Conservation (phyloP, 2,329 filamentous ascomycete species). For the Epicoccum nigrum region DNA sequence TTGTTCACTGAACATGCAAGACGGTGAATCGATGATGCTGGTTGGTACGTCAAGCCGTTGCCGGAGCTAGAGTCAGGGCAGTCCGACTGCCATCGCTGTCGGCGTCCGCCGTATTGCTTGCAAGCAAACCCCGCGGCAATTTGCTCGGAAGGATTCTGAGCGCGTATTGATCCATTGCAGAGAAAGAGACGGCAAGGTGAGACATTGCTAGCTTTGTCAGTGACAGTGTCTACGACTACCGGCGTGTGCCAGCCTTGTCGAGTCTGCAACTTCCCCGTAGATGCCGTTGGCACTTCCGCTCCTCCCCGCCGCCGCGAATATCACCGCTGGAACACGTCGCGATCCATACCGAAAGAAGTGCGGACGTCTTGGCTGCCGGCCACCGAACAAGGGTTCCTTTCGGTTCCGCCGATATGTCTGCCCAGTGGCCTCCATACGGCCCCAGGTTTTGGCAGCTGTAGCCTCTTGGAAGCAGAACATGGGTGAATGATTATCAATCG, state of each 20-base stretch:
- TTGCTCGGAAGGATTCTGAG: constrained; percentile 14
- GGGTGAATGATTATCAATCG: constrained; percentile 4
- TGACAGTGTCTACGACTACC: constrained; percentile 2
- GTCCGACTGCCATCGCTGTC: constrained; percentile 7
- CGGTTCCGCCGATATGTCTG: constrained; percentile 8
- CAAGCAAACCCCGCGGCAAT: constrained; percentile 5
- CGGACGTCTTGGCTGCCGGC: constrained; percentile 2
- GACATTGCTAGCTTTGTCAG: constrained; percentile 12
- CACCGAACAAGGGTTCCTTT: constrained; percentile 7
- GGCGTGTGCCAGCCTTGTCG: constrained; percentile 14
- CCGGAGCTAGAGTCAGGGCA: constrained; percentile 9
- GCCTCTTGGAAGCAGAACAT: constrained; percentile 2
- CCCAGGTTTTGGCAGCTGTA: constrained; percentile 10
- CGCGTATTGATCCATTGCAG: constrained; percentile 16
- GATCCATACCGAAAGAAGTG: constrained; percentile 2
- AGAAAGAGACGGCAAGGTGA: neutral
- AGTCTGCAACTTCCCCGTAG: neutral
- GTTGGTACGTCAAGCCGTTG: constrained; percentile 2
- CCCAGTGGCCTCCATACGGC: constrained; percentile 6
- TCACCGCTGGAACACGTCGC: constrained; percentile 8
- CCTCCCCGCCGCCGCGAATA: constrained; percentile 16
- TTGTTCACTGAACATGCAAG: constrained; percentile 13
- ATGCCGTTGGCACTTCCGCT: constrained; percentile 14
- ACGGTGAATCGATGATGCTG: constrained; percentile 12
- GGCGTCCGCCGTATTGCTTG: neutral